These are phyloP conservation scores for Colletotrichum kahawae DNA, from an alignment of 2,329 filamentous ascomycete genomes.

Conservation along the genomic window DNA sequence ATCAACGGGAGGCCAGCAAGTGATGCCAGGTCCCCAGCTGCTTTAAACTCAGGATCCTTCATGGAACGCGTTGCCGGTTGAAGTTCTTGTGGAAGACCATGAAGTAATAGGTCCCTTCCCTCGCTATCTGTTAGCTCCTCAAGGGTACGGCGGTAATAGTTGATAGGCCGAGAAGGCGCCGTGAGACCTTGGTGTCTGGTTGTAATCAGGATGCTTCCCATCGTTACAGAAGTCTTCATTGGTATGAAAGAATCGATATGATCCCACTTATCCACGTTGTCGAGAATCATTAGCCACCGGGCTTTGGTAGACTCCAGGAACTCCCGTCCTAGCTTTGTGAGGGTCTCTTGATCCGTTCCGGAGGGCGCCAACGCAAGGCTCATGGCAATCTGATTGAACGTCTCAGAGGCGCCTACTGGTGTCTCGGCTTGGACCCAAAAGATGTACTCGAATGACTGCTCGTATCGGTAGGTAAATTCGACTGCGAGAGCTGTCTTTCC, in stretches of 20 bases:
- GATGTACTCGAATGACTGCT: neutral
- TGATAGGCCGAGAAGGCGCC: constrained; percentile 13
- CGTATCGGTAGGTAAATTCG: neutral
- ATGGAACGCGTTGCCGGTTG: too few relatives aligned
- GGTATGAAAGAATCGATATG: constrained; percentile 23
- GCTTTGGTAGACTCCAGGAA: constrained; percentile 20
- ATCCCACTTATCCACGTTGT: constrained; percentile 24
- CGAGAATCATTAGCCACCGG: constrained; percentile 24
- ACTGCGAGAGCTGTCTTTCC: neutral
- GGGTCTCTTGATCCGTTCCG: neutral
- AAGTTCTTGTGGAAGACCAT: neutral
- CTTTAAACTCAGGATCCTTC: too few relatives aligned
- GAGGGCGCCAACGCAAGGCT: neutral
- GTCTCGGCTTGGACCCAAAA: neutral
- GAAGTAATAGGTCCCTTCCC: neutral
- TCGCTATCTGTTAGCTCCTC: neutral
- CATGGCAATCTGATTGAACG: neutral
- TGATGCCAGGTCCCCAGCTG: too few relatives aligned
- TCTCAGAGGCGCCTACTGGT: neutral
- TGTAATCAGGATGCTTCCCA: constrained; percentile 22
- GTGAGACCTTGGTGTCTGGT: constrained; percentile 12
- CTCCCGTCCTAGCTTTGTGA: constrained; percentile 6
- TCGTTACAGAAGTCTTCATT: constrained; percentile 19
- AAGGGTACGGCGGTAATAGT: constrained; percentile 11
- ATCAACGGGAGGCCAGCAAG: too few relatives aligned